Base-by-base conservation (phyloP, 1,139 yeast genomes). In the Candida sanyaensis region DNA sequence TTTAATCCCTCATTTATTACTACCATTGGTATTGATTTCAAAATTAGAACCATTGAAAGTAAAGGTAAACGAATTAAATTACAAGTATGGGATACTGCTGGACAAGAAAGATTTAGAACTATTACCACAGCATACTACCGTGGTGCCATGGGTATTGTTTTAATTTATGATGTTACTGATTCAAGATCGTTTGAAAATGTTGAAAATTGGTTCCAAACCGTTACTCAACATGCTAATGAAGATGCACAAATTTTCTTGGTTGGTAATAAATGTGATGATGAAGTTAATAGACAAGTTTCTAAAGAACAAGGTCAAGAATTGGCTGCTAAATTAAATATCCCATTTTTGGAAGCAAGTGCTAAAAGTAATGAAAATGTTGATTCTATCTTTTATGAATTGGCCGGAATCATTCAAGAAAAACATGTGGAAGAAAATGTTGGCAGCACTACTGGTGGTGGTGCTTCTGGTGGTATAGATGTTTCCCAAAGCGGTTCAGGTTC, bases 1-100 rank as follows among this genome's bases (percentile, higher is more conserved):
- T 93, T 92, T 76, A 93, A 92, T 61, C 97, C 98, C 17, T 84
- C 95, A 33, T 93, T 92, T 68, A 93, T 93, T 69, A 91, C 99
- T 51, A 93, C 99, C 45, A 93, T 93, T 63, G 99, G 99, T 48
- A 93, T 93, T 65, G 99, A 93, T 69, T 93, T 93, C 79, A 93
- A 95, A 75, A 92, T 95, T 67, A 87, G 97, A 70, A 92, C 98
- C 37, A 91, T 92, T 57, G 97, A 92, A 61, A 81, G 93, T 59
- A 93, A 92, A 57, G 96, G 96, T 50, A 88, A 89, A 70, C 86
- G 87, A 59, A 88, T 95, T 69, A 93, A 93, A 73, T 80, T 93
- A 63, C 99, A 93, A 69, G 91, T 93, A 39, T 93, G 99, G 99
- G 99, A 93, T 68, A 93, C 99, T 36, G 99, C 99, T 6, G 99